Evolutionary conservation across 1,284 basidiomycete species (phyloP).

Genomic region (Cystobasidium sp.): DNA sequence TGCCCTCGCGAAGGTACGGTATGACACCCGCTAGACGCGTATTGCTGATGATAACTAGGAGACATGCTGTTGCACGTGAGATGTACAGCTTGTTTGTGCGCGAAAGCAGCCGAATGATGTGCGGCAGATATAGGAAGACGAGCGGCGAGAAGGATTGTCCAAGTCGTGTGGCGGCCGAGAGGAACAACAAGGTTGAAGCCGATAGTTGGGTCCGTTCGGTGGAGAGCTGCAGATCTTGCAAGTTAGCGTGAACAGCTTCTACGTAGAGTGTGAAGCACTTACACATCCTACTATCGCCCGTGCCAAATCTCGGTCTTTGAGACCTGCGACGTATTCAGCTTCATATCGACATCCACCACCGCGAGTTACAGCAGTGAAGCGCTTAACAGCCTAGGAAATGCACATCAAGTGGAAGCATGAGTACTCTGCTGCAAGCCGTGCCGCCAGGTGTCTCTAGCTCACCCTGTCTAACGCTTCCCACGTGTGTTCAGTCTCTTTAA

Average conservation of each 20-base stretch:
- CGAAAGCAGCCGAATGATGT: conserved; percentile 69
- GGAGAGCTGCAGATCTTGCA: conserved; percentile 55
- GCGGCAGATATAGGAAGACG: conserved; percentile 70
- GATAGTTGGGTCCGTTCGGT: conserved; percentile 79
- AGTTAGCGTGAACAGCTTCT: conserved; percentile 9
- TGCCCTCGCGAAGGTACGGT: conserved; percentile 65
- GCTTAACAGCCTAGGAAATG: conserved; percentile 59
- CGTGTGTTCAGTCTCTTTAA: conserved; percentile 77
- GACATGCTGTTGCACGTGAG: conserved; percentile 67
- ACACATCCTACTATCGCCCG: conserved; percentile 67
- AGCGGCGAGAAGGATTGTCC: conserved; percentile 70
- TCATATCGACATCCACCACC: conserved; percentile 64
- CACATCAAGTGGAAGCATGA: not conserved
- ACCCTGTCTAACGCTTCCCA: conserved; percentile 72
- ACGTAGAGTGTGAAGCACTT: conserved; percentile 32
- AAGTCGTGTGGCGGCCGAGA: conserved; percentile 66
- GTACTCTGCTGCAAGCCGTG: not conserved
- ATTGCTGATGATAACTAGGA: conserved; percentile 68
- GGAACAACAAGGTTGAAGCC: conserved; percentile 70
- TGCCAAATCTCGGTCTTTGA: conserved; percentile 63
- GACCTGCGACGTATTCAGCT: conserved; percentile 63
- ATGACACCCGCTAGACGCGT: conserved; percentile 73
- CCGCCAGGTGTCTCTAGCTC: not conserved
- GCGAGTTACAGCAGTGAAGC: conserved; percentile 65
- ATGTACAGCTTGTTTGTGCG: conserved; percentile 81